A percentile compares a stretch with the other conserved stretches of the same genome.
Evolutionary conservation across 2,329 filamentous ascomycete genomes (phyloP).

Genomic region (Monosporascus cannonballus): DNA sequence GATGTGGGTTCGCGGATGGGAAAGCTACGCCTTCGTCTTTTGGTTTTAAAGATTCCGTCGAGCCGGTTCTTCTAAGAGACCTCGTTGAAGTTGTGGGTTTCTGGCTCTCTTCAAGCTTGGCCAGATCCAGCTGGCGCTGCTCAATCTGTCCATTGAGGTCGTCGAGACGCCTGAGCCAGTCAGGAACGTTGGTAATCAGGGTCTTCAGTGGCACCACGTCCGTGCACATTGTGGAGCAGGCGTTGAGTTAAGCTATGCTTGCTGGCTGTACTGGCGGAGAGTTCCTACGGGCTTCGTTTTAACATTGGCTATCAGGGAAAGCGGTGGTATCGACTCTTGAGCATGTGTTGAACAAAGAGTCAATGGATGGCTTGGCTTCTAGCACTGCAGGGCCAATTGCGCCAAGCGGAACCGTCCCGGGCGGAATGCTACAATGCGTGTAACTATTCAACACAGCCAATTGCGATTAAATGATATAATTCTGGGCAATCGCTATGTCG

Average conservation of each 20-base stretch:
- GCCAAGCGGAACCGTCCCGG: not conserved
- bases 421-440: not conserved
- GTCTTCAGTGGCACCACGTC: slow-evolving; percentile 53
- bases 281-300: not conserved
- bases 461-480: not conserved
- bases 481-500: too few species aligned
- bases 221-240: slow-evolving; percentile 33
- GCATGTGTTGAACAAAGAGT: not conserved
- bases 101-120: slow-evolving; percentile 34
- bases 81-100: slow-evolving; percentile 26
- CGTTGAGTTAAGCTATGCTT: not conserved
- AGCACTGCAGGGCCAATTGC: not conserved
- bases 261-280: not conserved
- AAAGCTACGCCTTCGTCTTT: slow-evolving; percentile 35
- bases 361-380: not conserved
- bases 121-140: slow-evolving; percentile 55
- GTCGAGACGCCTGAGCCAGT: slow-evolving; percentile 54
- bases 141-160: slow-evolving; percentile 56
- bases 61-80: slow-evolving; percentile 45
- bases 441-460: too few species aligned
- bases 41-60: slow-evolving; percentile 47
- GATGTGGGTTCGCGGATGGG: slow-evolving; percentile 7
- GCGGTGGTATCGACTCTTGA: not conserved
- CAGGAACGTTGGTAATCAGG: slow-evolving; percentile 49
- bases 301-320: not conserved